Evolutionary conservation across 2,329 filamentous ascomycete genomes (phyloP), one percentile per base, ranked within the genome.

Genomic region (Scedosporium dehoogii): DNA sequence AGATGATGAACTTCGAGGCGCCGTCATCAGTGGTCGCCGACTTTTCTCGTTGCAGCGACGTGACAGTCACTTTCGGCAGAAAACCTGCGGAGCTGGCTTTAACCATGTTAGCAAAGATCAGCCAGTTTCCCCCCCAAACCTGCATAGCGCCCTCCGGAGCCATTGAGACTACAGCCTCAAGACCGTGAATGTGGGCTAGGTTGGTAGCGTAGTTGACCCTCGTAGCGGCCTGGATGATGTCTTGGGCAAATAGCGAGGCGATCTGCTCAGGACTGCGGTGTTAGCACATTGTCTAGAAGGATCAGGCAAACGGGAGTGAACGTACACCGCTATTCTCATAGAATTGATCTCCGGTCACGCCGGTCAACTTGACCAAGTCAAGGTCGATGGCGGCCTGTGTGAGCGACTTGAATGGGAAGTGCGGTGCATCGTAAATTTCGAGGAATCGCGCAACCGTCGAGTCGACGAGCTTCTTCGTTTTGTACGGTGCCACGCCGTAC

Each of bases 141-240:
- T 88, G 80, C 71, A 92, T 85, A 0, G 92, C 91, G 6, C 91
- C 92, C 60, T 93, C 88, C 0, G 92, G 89, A 2, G 92, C 90
- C 85, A 97, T 91, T 53, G 92, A 93, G 2, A 96, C 89, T 88
- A 97, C 91, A 1, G 92, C 86, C 69, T 96, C 91, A 1, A 99
- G 76, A 0, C 91, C 94, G 69, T 97, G 92, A 58, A 97, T 94
- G 42, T 85, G 78, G n/a, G 79, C 83, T 12, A 97, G 74, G 68
- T 97, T 97, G 58, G 92, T 91, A 0, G 90, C 94, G 74, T 97
- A 99, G 73, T 97, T 97, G 66, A 97, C 93, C 21, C 94, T 83
- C 0, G 94, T 97, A 63, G 87, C 89, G 1, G 93, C 91, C 74
- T 97, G 93, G 27, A 97, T 85, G 58, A 99, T 85, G 59, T 99